Evolutionary conservation across 805 yeast genomes (phyloP), one percentile per base, ranked within the genome.

Genomic region (Monosporozyma servazzii): DNA sequence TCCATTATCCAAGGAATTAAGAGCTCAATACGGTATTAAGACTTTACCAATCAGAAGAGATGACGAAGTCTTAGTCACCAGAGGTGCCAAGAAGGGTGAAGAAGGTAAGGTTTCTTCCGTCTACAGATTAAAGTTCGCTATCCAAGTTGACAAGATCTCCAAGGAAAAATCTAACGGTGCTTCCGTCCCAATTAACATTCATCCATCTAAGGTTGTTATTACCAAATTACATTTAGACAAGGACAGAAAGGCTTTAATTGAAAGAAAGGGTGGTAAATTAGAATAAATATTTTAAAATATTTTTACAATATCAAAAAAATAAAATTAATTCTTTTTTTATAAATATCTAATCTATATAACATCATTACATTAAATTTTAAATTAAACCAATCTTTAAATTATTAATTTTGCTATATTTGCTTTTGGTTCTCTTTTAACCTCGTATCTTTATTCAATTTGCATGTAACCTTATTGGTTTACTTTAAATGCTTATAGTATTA

Each of bases 61-160:
- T 68, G 99, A 93, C 75, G 88, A 86, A 77, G 96, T 93, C 68
- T 76, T 80, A 68, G 93, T 93, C 71, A 91, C 86, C 75, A 91
- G 99, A 80, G 99, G 99, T 73, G 87, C 98, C 72, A 87, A 88
- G 86, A 93, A 93, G 83, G 99, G 98, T 75, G 89, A 91, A 69
- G 99, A 91, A 82, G 99, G 99, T 78, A 88, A 89, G 79, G 82
- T 93, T 75, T 79, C 93, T 65, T 86, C 96, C 63, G 98, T 91
- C 67, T 93, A 93, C 96, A 91, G 99, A 86, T 86, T 93, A 79
- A 93, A 93, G 78, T 93, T 80, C 74, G 83, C 96, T 68, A 81
- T 93, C 66, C 98, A 91, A 79, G 85, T 93, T 69, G 98, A 90
- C 81, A 91, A 91, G 81, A 81, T 93, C 75, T 83, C 91, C 79